Evolutionary conservation across 1,284 basidiomycete species (phyloP), one percentile per base, ranked within the genome.

Genomic region (Pascua guehoae): DNA sequence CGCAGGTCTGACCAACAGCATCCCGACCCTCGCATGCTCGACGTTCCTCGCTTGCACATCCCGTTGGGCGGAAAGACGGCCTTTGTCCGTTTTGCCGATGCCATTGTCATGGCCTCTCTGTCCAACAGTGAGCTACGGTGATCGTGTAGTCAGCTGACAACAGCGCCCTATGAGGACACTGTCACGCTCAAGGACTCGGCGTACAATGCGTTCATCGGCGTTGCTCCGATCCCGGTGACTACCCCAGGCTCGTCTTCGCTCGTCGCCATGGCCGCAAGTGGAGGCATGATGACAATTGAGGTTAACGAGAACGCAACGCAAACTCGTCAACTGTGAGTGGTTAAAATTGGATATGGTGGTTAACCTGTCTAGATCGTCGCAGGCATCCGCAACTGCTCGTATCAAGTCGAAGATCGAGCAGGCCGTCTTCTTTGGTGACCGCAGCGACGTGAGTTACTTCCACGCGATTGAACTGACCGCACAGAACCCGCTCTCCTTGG

Each of bases 351-450:
- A 47, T 39, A 61, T 7, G 24, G 24, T 7, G 24, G 24, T 32
- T 32, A 32, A 32, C 24, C 24, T 32, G 57, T 46, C 54, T 58
- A 57, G 24, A 49, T 57, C 36, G 17, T 55, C 60, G 0, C 40
- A 52, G 2, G 66, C 62, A 4, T 58, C 63, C 0, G 69, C 67
- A 0, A 76, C 75, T 0, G 68, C 67, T 0, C 60, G 77, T 32
- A 68, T 83, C 40, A 79, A 80, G 65, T 76, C 75, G 17, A 79
- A 78, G 63, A 70, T 84, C 47, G 82, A 83, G 64, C 80, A 81
- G 66, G 81, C 81, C 12, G 78, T 84, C 41, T 82, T 81, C 68
- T 83, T 79, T 53, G 80, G 80, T 2, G 79, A 81, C 53, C 73
- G 75, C 37, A 58, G 65, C 32, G 72, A 78, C 47, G 71, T 68